Evolutionary conservation across 495 filamentous ascomycete genomes (phyloP), one percentile per base, ranked within the genome.

Genomic region (Lophium mytilinum): DNA sequence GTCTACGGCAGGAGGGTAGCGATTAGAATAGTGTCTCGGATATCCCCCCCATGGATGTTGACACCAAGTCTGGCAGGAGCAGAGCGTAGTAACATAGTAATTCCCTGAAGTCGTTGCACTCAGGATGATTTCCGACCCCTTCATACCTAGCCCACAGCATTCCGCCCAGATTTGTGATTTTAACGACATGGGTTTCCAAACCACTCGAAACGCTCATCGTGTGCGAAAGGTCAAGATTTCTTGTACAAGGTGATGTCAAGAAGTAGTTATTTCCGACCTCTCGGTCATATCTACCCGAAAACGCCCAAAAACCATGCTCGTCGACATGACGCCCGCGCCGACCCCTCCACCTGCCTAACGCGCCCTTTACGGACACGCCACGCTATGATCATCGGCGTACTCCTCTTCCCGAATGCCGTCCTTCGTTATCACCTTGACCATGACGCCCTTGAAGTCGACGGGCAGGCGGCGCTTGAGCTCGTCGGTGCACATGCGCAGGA

Each of bases 401-500:
- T 89, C 82, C 55, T 89, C 76, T 58, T 88, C 88, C 62, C 78
- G 71, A 54, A 96, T 86, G 9, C 93, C 93, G 61, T 96, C 89
- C 77, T 92, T 92, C 37, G 87, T 93, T 60, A 98, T 80, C 21
- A 88, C 86, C 80, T 97, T 97, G 61, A 98, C 92, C 53, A 84
- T 34, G 67, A 86, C 78, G 14, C 93, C 93, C 77, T 97, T 98
- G 81, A 96, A 98, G 72, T 98, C 93, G 72, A 97, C 87, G 58
- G 93, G 93, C 78, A 97, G 80, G 74, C 90, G 78, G 66, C 94
- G 83, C 81, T 96, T 94, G 67, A 96, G 78, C 79, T 98, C 93
- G 69, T 97, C 90, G 62, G 88, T 89, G 73, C 93, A 98, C 85
- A 96, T 87, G 63, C 79, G 80, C 61, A 98, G 77, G 43, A 98